Base-by-base conservation (phyloP, 1,284 basidiomycete species). In the Boletellus deceptivus region DNA sequence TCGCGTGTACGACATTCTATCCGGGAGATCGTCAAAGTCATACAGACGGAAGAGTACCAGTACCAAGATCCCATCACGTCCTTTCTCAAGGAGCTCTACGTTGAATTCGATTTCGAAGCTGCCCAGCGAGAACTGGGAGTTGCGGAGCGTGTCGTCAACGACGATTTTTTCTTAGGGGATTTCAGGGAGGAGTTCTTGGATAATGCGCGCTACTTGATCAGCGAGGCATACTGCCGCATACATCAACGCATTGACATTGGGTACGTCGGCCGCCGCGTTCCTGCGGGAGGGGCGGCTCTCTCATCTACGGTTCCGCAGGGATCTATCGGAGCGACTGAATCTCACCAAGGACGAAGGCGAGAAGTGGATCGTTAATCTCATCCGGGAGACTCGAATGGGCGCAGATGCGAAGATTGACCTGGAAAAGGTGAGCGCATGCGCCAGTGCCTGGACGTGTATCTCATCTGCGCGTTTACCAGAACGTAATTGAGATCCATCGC, bases 341-440 rank as follows among this genome's bases (percentile, higher is more conserved):
- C 80, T 98, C 49, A 88, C 89, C 22, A 83, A 79, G 49, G 93
- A 94, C 61, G 96, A 98, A 64, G 97, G 96, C 51, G 96, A 98
- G 70, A 97, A 97, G 70, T 99, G 96, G 96, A 96, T 99, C 59
- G 96, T 98, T 62, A 98, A 97, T 76, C 86, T 98, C 53, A 96
- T 98, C 63, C 84, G 94, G 45, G 97, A 98, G 71, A 97, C 95
- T 24, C 84, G 93, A 29, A 93, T 97, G 83, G 93, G 91, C 20
- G 87, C 91, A 3, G 91, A 99, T 64, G 93, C 93, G 50, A 98
- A 97, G 77, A 98, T 98, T 59, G 95, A 98, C 71, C 80, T 98
- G 44, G 93, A 96, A 73, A 93, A 94, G 76, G 91, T 89, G 53
- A 43, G 53, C 38, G 3, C 33, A 43, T 45, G 35, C 13, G 16